Base-by-base conservation (phyloP, 129 eudicot genomes). In the Deinandra increscens region DNA sequence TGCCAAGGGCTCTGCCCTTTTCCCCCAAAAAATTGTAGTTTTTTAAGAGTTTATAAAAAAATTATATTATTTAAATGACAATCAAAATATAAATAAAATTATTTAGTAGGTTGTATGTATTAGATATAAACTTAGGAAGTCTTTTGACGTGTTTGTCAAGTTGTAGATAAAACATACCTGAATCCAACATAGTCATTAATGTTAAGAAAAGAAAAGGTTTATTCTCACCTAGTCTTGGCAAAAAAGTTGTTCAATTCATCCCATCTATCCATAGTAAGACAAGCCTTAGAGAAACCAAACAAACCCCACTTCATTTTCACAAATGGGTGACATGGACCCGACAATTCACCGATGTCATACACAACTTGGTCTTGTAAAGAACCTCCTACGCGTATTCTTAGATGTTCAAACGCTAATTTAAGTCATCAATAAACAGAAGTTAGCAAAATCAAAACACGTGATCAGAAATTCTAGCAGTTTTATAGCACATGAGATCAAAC, bases 351-450 rank as follows among this genome's bases (percentile, higher is more conserved):
- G 5, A 94, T 86, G 55, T 77, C 42, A 64, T 94, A 94, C 33
- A 66, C 64, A 22, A 89, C 87, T 89, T 78, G 99, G 78, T 94
- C 97, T 85, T 94, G 97, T 72, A 89, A 74, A 6, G 99, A 94
- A 73, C 99, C 99, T 69, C 99, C 99, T 1, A 89, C 72, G 59
- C 99, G 80, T 73, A 93, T 61, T 74, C 97, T 85, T 70, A 89
- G 74, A 73, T 42, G 79, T 46, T 72, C 80, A 38, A 94, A 89
- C 49, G 97, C 99, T 89, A 80, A 75, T 69, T 46, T 5, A 55
- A 49, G 9, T 56, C 72, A 48, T 62, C 6, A 66, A 49, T 12
- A 26, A 65, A 60, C 38, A 64, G 42, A 74, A 29, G 0, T 60
- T 20, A 53, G 77, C 49, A 64, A 60, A 72, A 73, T 11, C 54